Percentiles rank a stretch among this genome's conserved stretches.
phyloP scores from a whole-genome alignment of 768 basidiomycete genomes.

The Daedaleopsis nitida region DNA sequence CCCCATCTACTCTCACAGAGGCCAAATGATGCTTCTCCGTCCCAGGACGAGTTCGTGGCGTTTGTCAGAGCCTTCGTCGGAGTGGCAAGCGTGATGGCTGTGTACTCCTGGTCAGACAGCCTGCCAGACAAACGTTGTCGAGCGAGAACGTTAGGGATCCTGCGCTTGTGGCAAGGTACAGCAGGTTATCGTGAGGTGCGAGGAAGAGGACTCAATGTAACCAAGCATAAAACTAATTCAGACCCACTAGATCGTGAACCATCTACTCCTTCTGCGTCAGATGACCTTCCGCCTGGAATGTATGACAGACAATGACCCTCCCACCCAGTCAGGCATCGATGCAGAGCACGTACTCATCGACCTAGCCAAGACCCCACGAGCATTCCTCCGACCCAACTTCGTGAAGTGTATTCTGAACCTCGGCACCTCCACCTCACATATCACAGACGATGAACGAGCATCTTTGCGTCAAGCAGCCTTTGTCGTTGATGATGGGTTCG shows the following conservation, averaged over 20 bases:
- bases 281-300: constrained; percentile 72
- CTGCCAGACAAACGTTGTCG: constrained; percentile 64
- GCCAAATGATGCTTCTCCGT: constrained; percentile 27
- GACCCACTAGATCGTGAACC: constrained; percentile 64
- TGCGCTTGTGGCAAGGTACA: constrained; percentile 66
- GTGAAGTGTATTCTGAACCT: constrained; percentile 61
- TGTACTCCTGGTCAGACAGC: constrained; percentile 82
- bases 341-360: constrained; percentile 70
- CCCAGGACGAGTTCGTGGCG: constrained; percentile 61
- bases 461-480: constrained; percentile 61
- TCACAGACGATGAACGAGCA: constrained; percentile 60
- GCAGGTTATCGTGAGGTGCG: constrained; percentile 75
- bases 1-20: constrained; percentile 42
- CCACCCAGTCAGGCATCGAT: constrained; percentile 62
- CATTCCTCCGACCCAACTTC: constrained; percentile 61
- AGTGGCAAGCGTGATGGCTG: constrained; percentile 64
- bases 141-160: constrained; percentile 60
- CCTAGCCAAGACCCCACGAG: constrained; percentile 59
- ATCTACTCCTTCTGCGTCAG: constrained; percentile 70
- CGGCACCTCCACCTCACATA: constrained; percentile 58
- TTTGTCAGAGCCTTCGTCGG: constrained; percentile 72
- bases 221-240: constrained; percentile 7
- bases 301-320: constrained; percentile 63
- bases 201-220: not conserved
- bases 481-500: constrained; percentile 69